Evolutionary conservation across 2,329 filamentous ascomycete species (phyloP), one percentile per base, ranked within the genome.

Genomic region (Raffaelea ambrosiae): DNA sequence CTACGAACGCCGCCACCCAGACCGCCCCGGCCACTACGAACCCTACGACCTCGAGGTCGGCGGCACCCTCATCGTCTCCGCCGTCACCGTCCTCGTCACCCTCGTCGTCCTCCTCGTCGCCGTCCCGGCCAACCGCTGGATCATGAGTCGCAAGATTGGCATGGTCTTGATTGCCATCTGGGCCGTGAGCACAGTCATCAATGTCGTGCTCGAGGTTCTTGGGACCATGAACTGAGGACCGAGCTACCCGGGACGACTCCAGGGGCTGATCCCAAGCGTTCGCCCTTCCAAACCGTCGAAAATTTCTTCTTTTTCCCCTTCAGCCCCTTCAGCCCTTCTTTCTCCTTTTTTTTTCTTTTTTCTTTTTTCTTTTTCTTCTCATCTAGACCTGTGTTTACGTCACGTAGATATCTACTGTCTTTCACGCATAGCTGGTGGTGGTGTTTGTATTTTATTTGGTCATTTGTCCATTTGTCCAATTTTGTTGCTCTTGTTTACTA

Each of bases 121-220:
- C 1, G 88, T 98, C 46, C 93, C 93, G 5, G 61, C 84, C 69
- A 95, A 93, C 65, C 80, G 81, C 54, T 96, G 90, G 90, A 71
- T 84, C 38, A 83, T 96, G 78, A 89, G 81, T 61, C 77, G 83
- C 46, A 83, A 74, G 63, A 88, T 98, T 56, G 93, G 93, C 14
- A 86, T 81, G 74, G 79, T 79, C 0, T 63, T 97, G 57, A 85
- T 98, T 57, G 74, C 69, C 10, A 65, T 97, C 18, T 98, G 93
- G 93, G 72, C 68, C 13, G 64, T 88, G 22, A 90, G 86, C 60
- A 97, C 91, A 0, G 59, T 86, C 31, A 70, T 83, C 20, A 98
- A 97, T 65, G 77, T 98, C 3, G 71, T 84, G 40, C 77, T 94
- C 16, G 93, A 98, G 66, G 58, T 91, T 10, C 14, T 38, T 72